phyloP scores from a whole-genome alignment of 805 yeast genomes.

The Kregervanrija delftensis region DNA sequence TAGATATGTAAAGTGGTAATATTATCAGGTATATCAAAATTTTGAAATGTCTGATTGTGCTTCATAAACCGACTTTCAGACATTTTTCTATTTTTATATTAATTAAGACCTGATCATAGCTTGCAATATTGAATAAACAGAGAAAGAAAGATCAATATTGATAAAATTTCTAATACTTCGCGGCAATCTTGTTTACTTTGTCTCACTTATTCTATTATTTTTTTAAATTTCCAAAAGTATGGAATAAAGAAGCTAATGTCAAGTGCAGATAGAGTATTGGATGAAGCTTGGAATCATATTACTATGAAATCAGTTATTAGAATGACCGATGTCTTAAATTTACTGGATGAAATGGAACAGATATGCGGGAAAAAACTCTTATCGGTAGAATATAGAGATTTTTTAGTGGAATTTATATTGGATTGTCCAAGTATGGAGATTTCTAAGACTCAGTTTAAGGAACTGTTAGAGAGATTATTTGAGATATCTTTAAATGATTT shows the following conservation, averaged over 20 bases:
- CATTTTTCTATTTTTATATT: too few relatives aligned
- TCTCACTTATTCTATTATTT: too few relatives aligned
- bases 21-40: too few relatives aligned
- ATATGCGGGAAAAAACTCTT: conserved; percentile 4
- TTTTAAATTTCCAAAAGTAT: too few relatives aligned
- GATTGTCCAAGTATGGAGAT: conserved; percentile 8
- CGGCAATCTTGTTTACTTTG: too few relatives aligned
- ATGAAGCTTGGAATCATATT: conserved; percentile 10
- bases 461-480: conserved; percentile 12
- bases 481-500: conserved; percentile 9
- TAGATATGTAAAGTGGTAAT: conserved; percentile 1
- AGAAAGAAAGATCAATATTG: too few relatives aligned
- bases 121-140: too few relatives aligned
- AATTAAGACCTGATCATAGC: too few relatives aligned
- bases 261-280: neutral
- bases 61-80: too few relatives aligned
- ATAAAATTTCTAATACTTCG: too few relatives aligned
- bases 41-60: too few relatives aligned
- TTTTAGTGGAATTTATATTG: conserved; percentile 13
- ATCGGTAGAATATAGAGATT: conserved; percentile 12
- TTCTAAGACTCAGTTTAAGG: conserved; percentile 10
- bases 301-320: neutral
- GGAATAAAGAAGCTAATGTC: too few relatives aligned
- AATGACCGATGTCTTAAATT: conserved; percentile 8
- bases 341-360: conserved; percentile 12